phyloP scores from a whole-genome alignment of 2,329 filamentous ascomycete genomes.

The Plenodomus tracheiphilus region DNA sequence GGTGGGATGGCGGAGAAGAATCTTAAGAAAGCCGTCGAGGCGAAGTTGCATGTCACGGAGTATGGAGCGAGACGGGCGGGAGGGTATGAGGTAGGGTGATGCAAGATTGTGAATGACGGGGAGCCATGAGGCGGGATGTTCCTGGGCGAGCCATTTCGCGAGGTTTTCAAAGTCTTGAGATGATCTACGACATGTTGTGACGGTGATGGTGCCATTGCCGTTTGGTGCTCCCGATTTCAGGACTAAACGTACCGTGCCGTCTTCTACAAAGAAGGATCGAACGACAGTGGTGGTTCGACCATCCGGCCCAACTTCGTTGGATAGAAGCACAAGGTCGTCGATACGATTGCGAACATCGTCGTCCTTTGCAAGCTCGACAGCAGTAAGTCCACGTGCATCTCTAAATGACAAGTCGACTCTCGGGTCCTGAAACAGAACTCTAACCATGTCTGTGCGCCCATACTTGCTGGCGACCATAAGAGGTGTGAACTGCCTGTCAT shows the following conservation, averaged over 20 bases:
- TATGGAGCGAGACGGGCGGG: conserved; percentile 83
- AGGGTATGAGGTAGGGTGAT: conserved; percentile 90
- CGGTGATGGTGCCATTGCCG: conserved; percentile 80
- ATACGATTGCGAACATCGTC: conserved; percentile 96
- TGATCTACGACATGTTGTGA: conserved; percentile 90
- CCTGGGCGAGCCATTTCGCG: conserved; percentile 77
- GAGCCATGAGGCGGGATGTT: conserved; percentile 95
- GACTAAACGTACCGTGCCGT: conserved; percentile 88
- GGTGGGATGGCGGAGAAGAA: conserved; percentile 84
- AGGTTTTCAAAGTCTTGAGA: conserved; percentile 90
- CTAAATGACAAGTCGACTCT: conserved; percentile 83
- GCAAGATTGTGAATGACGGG: conserved; percentile 76
- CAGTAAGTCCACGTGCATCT: conserved; percentile 86
- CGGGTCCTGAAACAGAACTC: conserved; percentile 82
- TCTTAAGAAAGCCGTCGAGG: conserved; percentile 85
- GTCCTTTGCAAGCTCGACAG: conserved; percentile 95
- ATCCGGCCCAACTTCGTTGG: conserved; percentile 65
- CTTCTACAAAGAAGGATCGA: conserved; percentile 94
- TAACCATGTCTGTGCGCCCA: conserved; percentile 89
- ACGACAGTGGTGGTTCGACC: conserved; percentile 90
- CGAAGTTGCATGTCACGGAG: conserved; percentile 85
- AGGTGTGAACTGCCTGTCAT: conserved; percentile 92
- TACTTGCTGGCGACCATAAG: conserved; percentile 99
- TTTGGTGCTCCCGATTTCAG: conserved; percentile 91
- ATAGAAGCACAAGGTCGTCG: conserved; percentile 87